These are phyloP conservation scores for Malus hybrid DNA, from an alignment of 331 rosid genomes.

Conservation along the genomic window DNA sequence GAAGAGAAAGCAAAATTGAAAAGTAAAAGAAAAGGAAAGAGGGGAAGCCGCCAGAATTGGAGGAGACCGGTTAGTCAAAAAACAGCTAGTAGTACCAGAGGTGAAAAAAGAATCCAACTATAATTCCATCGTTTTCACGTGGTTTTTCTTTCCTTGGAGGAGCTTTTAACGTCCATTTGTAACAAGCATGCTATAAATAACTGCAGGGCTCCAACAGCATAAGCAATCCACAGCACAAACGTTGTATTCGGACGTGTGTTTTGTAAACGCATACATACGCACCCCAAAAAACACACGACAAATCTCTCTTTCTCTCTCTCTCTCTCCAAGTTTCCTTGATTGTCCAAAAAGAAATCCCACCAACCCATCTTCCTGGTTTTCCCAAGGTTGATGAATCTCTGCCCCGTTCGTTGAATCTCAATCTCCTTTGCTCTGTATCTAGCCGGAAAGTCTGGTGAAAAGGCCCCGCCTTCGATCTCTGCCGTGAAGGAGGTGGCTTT, in stretches of 20 bases:
- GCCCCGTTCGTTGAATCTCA: conserved; percentile 5
- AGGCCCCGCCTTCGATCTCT: neutral
- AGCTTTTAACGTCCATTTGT: conserved; percentile 59
- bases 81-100: neutral
- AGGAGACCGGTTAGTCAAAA: neutral
- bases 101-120: neutral
- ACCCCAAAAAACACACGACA: neutral
- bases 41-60: neutral
- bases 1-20: neutral
- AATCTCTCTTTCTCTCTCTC: neutral
- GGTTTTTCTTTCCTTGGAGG: conserved; percentile 19
- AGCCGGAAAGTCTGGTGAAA: neutral
- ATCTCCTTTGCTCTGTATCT: conserved; percentile 15
- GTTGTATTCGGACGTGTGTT: conserved; percentile 29
- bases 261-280: neutral
- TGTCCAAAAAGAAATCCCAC: conserved; percentile 15
- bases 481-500: neutral
- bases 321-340: neutral
- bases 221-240: conserved; percentile 41
- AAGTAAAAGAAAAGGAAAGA: neutral
- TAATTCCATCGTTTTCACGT: neutral
- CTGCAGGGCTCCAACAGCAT: conserved; percentile 21
- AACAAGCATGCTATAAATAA: conserved; percentile 71
- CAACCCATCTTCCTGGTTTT: conserved; percentile 6
- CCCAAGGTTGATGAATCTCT: conserved; percentile 2